Evolutionary conservation across 1,284 basidiomycete species (phyloP), one percentile per base, ranked within the genome.

Genomic region (Apiotrichum veenhuisii): DNA sequence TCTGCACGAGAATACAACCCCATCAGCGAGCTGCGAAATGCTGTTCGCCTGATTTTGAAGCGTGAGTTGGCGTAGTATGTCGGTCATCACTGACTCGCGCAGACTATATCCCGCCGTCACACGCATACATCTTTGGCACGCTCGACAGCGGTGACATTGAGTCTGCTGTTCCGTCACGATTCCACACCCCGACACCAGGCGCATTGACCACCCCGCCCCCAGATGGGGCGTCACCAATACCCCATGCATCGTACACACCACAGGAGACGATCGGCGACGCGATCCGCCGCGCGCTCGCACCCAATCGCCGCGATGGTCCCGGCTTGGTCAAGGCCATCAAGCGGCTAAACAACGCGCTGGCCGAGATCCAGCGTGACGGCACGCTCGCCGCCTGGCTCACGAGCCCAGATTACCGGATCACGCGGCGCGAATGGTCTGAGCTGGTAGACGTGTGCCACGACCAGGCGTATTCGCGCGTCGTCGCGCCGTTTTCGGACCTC

Each of bases 381-480:
- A 55, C 65, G 0, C 60, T 82, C 43, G 50, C 57, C 3, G 56
- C 52, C 27, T 65, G 64, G 53, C 54, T 75, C 38, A 57, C 56
- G 14, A 58, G 53, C 42, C 58, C 54, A 52, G 65, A 57, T 18
- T 64, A 44, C 26, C 62, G 60, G 14, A 55, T 61, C 62, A 52
- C 69, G 41, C 66, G 50, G 14, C 60, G 65, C 15, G 66, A 82
- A 2, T 84, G 82, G 82, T 69, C 66, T 5, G 55, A 48, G 20
- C 43, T 77, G 27, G 73, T 75, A 14, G 72, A 75, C 25, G 67
- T 77, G 50, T 74, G 83, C 14, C 76, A 80, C 55, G 79, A 80
- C 23, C 80, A 82, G 69, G 76, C 78, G 20, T 84, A 84, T 59
- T 78, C 82, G 33, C 72, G 82, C 11, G 74, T 79, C 1, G 81